Base-by-base conservation (phyloP, 2,329 filamentous ascomycete genomes). In the Cladosporium oxysporum region DNA sequence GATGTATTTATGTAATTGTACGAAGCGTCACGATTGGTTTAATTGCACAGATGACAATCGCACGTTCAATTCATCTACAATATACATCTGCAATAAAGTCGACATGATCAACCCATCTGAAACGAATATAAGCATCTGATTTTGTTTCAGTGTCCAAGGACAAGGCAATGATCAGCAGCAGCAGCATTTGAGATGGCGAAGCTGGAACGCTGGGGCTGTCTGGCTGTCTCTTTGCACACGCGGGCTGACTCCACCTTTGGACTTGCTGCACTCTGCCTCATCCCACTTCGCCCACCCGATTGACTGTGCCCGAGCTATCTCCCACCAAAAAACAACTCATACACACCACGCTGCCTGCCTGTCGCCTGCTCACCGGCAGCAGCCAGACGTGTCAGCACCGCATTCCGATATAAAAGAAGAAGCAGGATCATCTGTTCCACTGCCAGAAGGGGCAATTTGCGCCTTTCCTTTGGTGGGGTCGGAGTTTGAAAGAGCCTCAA, bases 381-480 rank as follows among this genome's bases (percentile, higher is more conserved):
- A 33, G 31, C 28, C 52, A 21, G 41, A 47, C n/a, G 41, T 47
- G 7, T 8, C n/a, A 47, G 37, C n/a, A 6, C 5, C 37, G n/a
- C 41, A 21, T 16, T 23, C n/a, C 6, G 41, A n/a, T 10, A 47
- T 23, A 47, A 6, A 11, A 4, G 6, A 23, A 8, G 41, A 21
- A 7, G 3, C 7, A 21, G n/a, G 41, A 47, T 47, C 41, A 5
- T 12, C 41, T 12, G n/a, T 23, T 47, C n/a, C n/a, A 47, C 41
- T 21, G n/a, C 41, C n/a, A 47, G 41, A 47, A 41, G 58, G 37
- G 47, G 41, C 23, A 50, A 50, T 60, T 60, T 60, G 58, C 58
- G 58, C 58, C 58, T 59, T 47, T 47, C 33, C 41, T 47, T 59
- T 60, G 58, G 58, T 60, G 58, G 58, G 58, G 35, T 59, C 33